These are phyloP conservation scores for Talaromyces trachyspermus DNA, from an alignment of 495 filamentous ascomycete genomes.

Conservation along the genomic window DNA sequence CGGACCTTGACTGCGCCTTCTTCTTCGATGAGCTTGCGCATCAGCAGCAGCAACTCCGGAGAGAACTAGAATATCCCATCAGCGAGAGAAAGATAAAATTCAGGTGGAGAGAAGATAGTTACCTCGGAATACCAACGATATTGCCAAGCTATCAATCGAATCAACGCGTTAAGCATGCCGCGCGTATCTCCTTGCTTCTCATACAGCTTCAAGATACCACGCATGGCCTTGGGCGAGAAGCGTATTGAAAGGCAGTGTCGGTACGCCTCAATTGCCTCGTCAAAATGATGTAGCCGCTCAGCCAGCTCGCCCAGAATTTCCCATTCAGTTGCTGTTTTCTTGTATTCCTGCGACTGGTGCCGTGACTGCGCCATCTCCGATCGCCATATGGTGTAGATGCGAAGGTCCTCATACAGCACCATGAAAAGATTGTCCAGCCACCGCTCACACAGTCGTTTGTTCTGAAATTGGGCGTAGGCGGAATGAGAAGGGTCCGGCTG, in stretches of 20 bases:
- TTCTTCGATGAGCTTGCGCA: conserved; percentile 90
- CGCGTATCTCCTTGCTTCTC: conserved; percentile 66
- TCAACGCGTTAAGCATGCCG: conserved; percentile 69
- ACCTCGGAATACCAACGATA: conserved; percentile 98
- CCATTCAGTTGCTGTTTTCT: conserved; percentile 95
- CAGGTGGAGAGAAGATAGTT: conserved; percentile 15
- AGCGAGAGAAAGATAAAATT: not conserved
- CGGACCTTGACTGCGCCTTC: conserved; percentile 96
- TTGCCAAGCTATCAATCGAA: conserved; percentile 90
- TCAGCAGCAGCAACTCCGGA: conserved; percentile 73
- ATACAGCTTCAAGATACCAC: conserved; percentile 71
- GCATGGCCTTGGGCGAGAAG: conserved; percentile 86
- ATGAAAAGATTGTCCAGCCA: conserved; percentile 99
- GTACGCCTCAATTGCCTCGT: conserved; percentile 90
- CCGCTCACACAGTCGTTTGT: conserved; percentile 93
- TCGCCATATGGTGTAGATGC: conserved; percentile 98
- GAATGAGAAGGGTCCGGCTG: conserved; percentile 41
- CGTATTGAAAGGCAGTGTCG: conserved; percentile 70
- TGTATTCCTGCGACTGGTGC: conserved; percentile 84
- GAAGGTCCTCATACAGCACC: conserved; percentile 96
- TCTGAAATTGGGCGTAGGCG: conserved; percentile 67
- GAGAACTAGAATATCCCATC: conserved; percentile 61
- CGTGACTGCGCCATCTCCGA: conserved; percentile 92
- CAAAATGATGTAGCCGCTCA: conserved; percentile 79
- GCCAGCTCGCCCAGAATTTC: conserved; percentile 93